These are phyloP conservation scores for Chaetoscypha palmicola DNA, from an alignment of 2,329 filamentous ascomycete species.

Conservation along the genomic window DNA sequence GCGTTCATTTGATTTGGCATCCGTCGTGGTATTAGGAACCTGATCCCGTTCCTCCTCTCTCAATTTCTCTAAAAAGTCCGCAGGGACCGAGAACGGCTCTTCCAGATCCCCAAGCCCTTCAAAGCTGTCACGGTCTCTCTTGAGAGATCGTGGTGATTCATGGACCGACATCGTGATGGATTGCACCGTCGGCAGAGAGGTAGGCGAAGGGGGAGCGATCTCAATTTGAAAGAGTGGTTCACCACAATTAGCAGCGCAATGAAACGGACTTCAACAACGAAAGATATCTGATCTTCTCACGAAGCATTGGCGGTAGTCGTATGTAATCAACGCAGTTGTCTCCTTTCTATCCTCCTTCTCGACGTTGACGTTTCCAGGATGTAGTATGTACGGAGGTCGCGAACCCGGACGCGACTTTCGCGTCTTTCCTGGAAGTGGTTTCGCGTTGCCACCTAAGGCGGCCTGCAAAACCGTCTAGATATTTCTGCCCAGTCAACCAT, in stretches of 20 bases:
- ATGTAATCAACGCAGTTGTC: too few relatives aligned
- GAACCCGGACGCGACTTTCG: conserved; percentile 10
- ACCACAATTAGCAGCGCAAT: too few relatives aligned
- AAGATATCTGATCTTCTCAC: too few relatives aligned
- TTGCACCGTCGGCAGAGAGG: too few relatives aligned
- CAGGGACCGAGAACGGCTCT: neutral
- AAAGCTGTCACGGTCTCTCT: conserved; percentile 15
- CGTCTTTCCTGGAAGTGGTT: conserved; percentile 12
- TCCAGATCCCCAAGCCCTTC: conserved; percentile 12
- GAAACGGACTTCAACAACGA: too few relatives aligned
- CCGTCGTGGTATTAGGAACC: conserved; percentile 10
- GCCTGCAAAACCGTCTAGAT: too few relatives aligned
- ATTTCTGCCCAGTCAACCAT: too few relatives aligned
- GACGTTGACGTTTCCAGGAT: conserved; percentile 7
- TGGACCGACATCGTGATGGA: conserved; percentile 7
- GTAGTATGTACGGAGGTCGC: conserved; percentile 1
- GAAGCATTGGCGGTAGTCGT: too few relatives aligned
- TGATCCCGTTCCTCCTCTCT: conserved; percentile 1
- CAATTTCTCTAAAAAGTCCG: neutral
- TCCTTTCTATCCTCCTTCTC: conserved; percentile 5
- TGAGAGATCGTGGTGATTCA: conserved; percentile 3
- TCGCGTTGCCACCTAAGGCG: too few relatives aligned
- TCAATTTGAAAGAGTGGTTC: too few relatives aligned
- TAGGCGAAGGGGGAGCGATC: too few relatives aligned
- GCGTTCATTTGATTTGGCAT: neutral